A percentile compares a stretch with the other conserved stretches of the same genome.
Conservation (phyloP, 192 early-diverging fungal genomes). For the Gaertneriomyces sp. region DNA sequence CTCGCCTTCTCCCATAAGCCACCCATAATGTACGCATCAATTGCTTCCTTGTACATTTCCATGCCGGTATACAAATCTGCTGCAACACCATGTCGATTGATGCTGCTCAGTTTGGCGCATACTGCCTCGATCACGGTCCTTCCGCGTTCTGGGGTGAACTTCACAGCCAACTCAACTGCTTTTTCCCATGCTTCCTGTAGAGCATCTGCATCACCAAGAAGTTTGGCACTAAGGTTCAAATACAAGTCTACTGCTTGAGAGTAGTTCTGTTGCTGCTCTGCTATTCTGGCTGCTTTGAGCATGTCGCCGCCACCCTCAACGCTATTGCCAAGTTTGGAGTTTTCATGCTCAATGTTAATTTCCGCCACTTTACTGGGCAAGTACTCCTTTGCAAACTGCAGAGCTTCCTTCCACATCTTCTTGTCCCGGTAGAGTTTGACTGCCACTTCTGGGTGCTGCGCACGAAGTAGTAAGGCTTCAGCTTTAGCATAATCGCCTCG, state of each 20-base stretch:
- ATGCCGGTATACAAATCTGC: constrained; percentile 50
- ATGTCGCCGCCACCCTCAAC: constrained; percentile 55
- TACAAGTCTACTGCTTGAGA: constrained; percentile 59
- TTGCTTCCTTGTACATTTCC: constrained; percentile 59
- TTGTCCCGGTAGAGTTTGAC: constrained; percentile 58
- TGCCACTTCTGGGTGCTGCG: constrained; percentile 59
- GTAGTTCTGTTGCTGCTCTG: constrained; percentile 62
- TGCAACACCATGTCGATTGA: constrained; percentile 51
- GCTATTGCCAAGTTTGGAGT: constrained; percentile 36
- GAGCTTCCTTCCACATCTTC: constrained; percentile 60
- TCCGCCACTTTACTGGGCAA: constrained; percentile 49
- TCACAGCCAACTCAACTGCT: constrained; percentile 55
- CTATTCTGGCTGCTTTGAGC: constrained; percentile 40
- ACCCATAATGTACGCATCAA: constrained; percentile 52
- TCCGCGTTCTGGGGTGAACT: constrained; percentile 54
- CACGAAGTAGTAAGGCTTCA: constrained; percentile 56
- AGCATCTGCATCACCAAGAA: constrained; percentile 40
- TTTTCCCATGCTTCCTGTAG: constrained; percentile 55
- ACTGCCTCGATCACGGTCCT: constrained; percentile 49
- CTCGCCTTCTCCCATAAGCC: constrained; percentile 55
- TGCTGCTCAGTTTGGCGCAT: constrained; percentile 41
- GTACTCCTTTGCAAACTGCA: constrained; percentile 60
- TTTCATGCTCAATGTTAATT: constrained; percentile 55
- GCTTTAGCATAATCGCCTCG: constrained; percentile 51
- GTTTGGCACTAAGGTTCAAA: constrained; percentile 47